Conservation (phyloP, 2,329 filamentous ascomycete genomes). For the Colletotrichum spaethianum region DNA sequence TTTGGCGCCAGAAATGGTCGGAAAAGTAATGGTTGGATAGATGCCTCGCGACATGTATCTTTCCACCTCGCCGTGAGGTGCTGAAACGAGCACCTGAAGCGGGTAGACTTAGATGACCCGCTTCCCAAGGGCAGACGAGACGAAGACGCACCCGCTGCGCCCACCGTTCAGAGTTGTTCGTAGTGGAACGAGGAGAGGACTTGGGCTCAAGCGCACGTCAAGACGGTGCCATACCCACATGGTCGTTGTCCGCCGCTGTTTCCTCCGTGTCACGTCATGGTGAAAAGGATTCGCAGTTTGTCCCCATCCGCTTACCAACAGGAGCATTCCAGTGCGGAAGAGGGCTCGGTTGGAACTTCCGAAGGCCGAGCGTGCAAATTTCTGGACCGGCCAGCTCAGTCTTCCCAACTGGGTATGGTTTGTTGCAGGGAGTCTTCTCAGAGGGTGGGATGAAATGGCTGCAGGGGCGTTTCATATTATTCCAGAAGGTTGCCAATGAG, state of each 20-base stretch:
- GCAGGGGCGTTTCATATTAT: conserved; percentile 38
- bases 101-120: not conserved
- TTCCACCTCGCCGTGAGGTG: not conserved
- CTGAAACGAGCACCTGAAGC: not conserved
- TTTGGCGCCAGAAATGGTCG: not conserved
- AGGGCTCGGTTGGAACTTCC: not conserved
- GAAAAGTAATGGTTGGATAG: not conserved
- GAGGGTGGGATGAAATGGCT: not conserved
- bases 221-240: conserved; percentile 1
- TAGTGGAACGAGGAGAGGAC: not conserved
- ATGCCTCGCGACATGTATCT: not conserved
- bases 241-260: not conserved
- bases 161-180: not conserved
- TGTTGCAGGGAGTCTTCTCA: not conserved
- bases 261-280: not conserved
- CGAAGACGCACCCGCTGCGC: not conserved
- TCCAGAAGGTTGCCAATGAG: conserved; percentile 27
- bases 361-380: not conserved
- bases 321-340: not conserved
- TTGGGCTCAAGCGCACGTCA: not conserved
- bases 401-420: not conserved
- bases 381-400: not conserved
- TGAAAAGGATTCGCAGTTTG: not conserved
- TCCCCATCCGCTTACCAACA: too few relatives aligned
- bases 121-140: not conserved